Evolutionary conservation across 2,329 filamentous ascomycete species (phyloP).

Genomic region (Xylariales sp.): DNA sequence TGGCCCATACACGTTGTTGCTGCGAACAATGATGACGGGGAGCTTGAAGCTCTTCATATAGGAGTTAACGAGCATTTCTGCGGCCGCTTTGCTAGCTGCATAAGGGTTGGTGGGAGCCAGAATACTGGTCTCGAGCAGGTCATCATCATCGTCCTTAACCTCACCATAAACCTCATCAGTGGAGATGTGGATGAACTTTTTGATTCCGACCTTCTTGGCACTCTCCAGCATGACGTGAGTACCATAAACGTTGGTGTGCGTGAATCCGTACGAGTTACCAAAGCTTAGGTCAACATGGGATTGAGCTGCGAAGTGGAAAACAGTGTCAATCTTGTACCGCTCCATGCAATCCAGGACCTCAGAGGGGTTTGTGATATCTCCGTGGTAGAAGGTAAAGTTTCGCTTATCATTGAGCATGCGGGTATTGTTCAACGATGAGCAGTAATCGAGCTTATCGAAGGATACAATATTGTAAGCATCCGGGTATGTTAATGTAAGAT

Average conservation of each 20-base stretch:
- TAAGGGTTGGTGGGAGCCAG: conserved; percentile 80
- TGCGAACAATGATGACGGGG: conserved; percentile 73
- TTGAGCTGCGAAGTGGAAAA: conserved; percentile 83
- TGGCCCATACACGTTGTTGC: conserved; percentile 83
- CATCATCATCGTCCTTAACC: conserved; percentile 66
- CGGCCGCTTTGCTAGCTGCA: conserved; percentile 74
- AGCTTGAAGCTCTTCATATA: conserved; percentile 81
- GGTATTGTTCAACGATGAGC: conserved; percentile 76
- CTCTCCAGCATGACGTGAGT: conserved; percentile 80
- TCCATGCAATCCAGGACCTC: conserved; percentile 69
- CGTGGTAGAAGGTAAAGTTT: conserved; percentile 78
- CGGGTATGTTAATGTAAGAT: conserved; percentile 70
- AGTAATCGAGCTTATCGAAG: conserved; percentile 83
- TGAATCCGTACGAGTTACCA: conserved; percentile 77
- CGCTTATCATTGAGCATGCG: conserved; percentile 59
- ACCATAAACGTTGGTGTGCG: conserved; percentile 75
- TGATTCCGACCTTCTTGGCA: conserved; percentile 66
- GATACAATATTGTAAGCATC: conserved; percentile 73
- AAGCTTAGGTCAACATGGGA: conserved; percentile 82
- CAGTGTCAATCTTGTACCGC: conserved; percentile 69
- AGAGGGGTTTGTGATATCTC: conserved; percentile 68
- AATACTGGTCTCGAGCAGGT: conserved; percentile 68
- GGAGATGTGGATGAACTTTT: conserved; percentile 75
- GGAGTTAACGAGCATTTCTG: conserved; percentile 83
- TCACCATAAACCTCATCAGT: conserved; percentile 87